A percentile compares a stretch with the other conserved stretches of the same genome.
Conservation (phyloP, 495 filamentous ascomycete species). For the Elaphomyces granulatus region DNA sequence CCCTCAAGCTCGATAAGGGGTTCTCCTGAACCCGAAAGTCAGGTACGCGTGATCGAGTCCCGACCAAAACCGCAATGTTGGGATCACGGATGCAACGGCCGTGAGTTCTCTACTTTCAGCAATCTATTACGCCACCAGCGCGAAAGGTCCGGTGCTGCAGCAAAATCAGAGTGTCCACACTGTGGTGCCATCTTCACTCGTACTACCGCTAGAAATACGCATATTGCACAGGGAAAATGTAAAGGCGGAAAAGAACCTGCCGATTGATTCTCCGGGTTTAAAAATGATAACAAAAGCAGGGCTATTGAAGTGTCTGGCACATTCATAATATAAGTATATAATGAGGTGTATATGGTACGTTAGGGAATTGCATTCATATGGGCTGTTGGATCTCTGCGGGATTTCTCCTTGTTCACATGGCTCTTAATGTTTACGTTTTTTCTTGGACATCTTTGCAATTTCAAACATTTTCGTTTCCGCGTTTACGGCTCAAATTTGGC, state of each 20-base stretch:
- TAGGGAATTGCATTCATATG: too few relatives aligned
- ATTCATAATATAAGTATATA: too few relatives aligned
- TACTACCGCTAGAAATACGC: conserved; percentile 81
- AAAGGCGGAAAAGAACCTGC: conserved; percentile 30
- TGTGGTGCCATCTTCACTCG: conserved; percentile 87
- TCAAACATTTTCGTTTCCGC: too few relatives aligned
- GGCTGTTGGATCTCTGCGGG: too few relatives aligned
- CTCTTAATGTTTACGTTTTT: too few relatives aligned
- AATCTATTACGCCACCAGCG: conserved; percentile 83
- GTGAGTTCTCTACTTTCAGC: conserved; percentile 91
- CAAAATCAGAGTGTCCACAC: conserved; percentile 72
- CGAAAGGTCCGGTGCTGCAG: conserved; percentile 81
- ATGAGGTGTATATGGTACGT: too few relatives aligned
- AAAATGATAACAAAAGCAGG: too few relatives aligned
- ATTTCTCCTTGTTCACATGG: too few relatives aligned
- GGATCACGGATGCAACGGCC: conserved; percentile 90
- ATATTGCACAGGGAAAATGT: conserved; percentile 81
- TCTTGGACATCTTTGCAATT: too few relatives aligned
- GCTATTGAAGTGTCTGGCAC: too few relatives aligned
- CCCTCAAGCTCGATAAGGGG: neutral
- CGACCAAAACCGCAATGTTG: conserved; percentile 85
- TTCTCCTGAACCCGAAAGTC: conserved; percentile 28
- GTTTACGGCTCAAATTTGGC: too few relatives aligned
- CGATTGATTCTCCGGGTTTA: too few relatives aligned
- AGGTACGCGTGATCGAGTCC: conserved; percentile 55